Evolutionary conservation across 1,284 basidiomycete species (phyloP).

Genomic region (Microbotryum intermedium): DNA sequence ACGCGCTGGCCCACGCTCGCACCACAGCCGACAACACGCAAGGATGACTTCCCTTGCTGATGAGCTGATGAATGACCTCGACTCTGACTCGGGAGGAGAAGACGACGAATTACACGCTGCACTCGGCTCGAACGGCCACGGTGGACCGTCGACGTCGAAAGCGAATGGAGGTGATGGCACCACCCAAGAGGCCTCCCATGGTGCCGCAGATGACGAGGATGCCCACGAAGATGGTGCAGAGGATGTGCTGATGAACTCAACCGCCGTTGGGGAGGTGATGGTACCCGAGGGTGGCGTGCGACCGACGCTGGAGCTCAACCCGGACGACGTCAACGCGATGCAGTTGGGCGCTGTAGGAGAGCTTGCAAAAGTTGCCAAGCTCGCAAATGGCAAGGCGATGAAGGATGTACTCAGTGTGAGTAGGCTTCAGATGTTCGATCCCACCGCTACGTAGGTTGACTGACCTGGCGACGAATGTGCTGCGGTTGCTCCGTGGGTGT

Average conservation of each 20-base stretch:
- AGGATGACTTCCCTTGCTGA: constrained; percentile 54
- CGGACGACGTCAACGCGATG: constrained; percentile 84
- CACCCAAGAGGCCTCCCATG: background rate
- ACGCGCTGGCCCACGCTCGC: background rate
- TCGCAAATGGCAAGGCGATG: constrained; percentile 79
- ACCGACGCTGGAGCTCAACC: constrained; percentile 87
- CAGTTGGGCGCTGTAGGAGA: constrained; percentile 74
- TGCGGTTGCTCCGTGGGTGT: background rate
- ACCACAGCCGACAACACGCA: background rate
- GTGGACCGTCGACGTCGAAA: constrained; percentile 18
- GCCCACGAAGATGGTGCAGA: constrained; percentile 18
- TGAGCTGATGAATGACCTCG: constrained; percentile 78
- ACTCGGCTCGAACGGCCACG: constrained; percentile 8
- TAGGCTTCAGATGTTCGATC: background rate
- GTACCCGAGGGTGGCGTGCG: constrained; percentile 80
- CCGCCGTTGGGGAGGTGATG: constrained; percentile 1
- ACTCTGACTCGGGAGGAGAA: constrained; percentile 47
- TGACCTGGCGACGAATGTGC: background rate
- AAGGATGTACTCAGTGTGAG: constrained; percentile 69
- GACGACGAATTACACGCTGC: constrained; percentile 49
- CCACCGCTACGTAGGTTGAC: background rate
- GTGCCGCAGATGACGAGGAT: background rate
- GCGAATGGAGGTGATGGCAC: constrained; percentile 5
- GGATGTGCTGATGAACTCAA: constrained; percentile 29
- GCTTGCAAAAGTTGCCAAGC: constrained; percentile 74